phyloP scores from a whole-genome alignment of 2,329 filamentous ascomycete genomes.

The Aspergillus ochraceus region DNA sequence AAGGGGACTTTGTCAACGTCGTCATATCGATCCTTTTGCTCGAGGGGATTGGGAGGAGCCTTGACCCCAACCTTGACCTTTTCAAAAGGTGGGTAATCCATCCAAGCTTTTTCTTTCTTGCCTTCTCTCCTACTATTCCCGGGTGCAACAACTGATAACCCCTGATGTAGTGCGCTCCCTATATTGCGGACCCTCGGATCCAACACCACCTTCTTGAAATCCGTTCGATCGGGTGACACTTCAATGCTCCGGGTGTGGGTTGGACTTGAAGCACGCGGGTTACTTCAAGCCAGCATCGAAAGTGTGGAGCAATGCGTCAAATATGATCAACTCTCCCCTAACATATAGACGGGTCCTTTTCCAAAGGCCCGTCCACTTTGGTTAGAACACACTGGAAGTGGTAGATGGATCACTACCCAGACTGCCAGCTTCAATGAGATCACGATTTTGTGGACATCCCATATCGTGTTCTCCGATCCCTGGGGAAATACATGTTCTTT shows the following conservation, averaged over 20 bases:
- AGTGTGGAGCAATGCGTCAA: constrained; percentile 89
- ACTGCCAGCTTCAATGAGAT: too few relatives aligned
- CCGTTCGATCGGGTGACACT: constrained; percentile 71
- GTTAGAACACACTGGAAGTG: too few relatives aligned
- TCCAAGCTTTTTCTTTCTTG: background rate
- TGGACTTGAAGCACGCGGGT: constrained; percentile 82
- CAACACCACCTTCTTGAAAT: constrained; percentile 51
- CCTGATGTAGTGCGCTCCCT: constrained; percentile 68
- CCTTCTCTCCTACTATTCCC: background rate
- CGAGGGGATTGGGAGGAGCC: constrained; percentile 85
- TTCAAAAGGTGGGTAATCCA: constrained; percentile 64
- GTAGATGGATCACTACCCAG: too few relatives aligned
- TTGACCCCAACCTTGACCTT: constrained; percentile 85
- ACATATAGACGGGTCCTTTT: constrained; percentile 57
- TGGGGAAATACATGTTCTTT: too few relatives aligned
- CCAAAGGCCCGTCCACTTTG: background rate
- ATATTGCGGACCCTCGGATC: constrained; percentile 86
- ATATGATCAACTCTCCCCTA: constrained; percentile 84
- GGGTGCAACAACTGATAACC: constrained; percentile 1
- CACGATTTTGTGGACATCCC: too few relatives aligned
- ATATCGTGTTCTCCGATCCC: too few relatives aligned
- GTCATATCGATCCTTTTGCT: constrained; percentile 91
- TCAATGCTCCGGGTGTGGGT: constrained; percentile 90
- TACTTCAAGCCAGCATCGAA: constrained; percentile 86
- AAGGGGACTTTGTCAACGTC: constrained; percentile 98